Evolutionary conservation across 2,329 filamentous ascomycete genomes (phyloP).

Genomic region (Alternaria longipes): DNA sequence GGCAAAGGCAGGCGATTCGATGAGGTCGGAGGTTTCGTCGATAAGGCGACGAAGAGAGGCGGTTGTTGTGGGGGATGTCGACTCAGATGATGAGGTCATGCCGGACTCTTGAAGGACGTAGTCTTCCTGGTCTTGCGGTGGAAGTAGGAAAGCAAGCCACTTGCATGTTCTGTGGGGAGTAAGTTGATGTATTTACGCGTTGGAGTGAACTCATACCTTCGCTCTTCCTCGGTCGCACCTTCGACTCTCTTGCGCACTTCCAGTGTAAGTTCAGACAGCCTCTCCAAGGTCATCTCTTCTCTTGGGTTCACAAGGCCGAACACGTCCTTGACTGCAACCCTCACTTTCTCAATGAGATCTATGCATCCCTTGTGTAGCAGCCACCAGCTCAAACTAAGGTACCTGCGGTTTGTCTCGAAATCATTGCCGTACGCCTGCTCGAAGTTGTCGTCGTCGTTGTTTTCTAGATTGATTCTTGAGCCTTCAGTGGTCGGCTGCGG

Average conservation of each 20-base stretch:
- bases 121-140: slow-evolving; percentile 79
- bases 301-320: slow-evolving; percentile 90
- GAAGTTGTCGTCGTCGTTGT: slow-evolving; percentile 87
- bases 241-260: slow-evolving; percentile 88
- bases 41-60: slow-evolving; percentile 80
- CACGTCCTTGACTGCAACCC: slow-evolving; percentile 84
- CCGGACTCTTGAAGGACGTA: slow-evolving; percentile 87
- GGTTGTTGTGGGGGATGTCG: slow-evolving; percentile 53
- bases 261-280: slow-evolving; percentile 80
- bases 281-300: slow-evolving; percentile 84
- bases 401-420: slow-evolving; percentile 94
- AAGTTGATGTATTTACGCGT: slow-evolving; percentile 9
- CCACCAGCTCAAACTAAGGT: slow-evolving; percentile 98
- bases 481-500: slow-evolving; percentile 68
- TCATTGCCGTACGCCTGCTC: slow-evolving; percentile 89
- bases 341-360: slow-evolving; percentile 81
- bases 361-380: slow-evolving; percentile 89
- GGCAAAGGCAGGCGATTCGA: slow-evolving; percentile 91
- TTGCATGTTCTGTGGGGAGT: slow-evolving; percentile 59
- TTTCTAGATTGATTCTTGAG: slow-evolving; percentile 86
- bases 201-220: slow-evolving; percentile 55
- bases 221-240: slow-evolving; percentile 71
- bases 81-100: slow-evolving; percentile 62
- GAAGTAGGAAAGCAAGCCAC: slow-evolving; percentile 88
- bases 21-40: slow-evolving; percentile 93